Evolutionary conservation across 2,329 filamentous ascomycete genomes (phyloP).

Genomic region (Dryadomyces quercus-mongolicae): DNA sequence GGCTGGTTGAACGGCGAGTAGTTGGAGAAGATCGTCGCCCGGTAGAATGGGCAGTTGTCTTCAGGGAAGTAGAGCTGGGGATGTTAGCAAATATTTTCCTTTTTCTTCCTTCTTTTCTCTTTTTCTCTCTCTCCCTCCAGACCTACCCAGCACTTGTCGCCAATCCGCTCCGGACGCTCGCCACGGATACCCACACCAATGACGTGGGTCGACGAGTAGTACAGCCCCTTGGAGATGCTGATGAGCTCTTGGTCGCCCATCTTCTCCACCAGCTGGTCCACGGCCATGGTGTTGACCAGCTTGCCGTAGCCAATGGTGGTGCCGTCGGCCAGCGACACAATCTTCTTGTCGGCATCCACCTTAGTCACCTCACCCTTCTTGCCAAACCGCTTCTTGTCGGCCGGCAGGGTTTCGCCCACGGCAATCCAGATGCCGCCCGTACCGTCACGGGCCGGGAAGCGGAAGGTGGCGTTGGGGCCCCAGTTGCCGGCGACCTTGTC

Average conservation of each 20-base stretch:
- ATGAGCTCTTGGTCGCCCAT: conserved; percentile 83
- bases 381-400: conserved; percentile 85
- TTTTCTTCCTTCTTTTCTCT: too few species aligned
- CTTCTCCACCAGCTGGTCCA: conserved; percentile 75
- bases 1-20: conserved; percentile 99
- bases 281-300: conserved; percentile 91
- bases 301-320: conserved; percentile 84
- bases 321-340: conserved; percentile 70
- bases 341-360: conserved; percentile 77
- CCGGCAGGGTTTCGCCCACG: conserved; percentile 82
- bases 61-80: conserved; percentile 89
- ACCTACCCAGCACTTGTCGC: conserved; percentile 95
- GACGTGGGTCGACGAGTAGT: conserved; percentile 95
- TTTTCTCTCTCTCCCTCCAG: too few species aligned
- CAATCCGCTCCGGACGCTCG: conserved; percentile 83
- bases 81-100: too few species aligned
- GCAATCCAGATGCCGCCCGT: conserved; percentile 99
- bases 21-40: conserved; percentile 99
- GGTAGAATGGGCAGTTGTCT: conserved; percentile 97
- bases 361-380: conserved; percentile 73
- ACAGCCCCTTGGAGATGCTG: conserved; percentile 76
- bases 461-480: conserved; percentile 97
- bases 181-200: conserved; percentile 93
- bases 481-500: conserved; percentile 94
- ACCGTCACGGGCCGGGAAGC: conserved; percentile 89